Conservation (phyloP, 768 basidiomycete genomes). For the Trametes villosa region DNA sequence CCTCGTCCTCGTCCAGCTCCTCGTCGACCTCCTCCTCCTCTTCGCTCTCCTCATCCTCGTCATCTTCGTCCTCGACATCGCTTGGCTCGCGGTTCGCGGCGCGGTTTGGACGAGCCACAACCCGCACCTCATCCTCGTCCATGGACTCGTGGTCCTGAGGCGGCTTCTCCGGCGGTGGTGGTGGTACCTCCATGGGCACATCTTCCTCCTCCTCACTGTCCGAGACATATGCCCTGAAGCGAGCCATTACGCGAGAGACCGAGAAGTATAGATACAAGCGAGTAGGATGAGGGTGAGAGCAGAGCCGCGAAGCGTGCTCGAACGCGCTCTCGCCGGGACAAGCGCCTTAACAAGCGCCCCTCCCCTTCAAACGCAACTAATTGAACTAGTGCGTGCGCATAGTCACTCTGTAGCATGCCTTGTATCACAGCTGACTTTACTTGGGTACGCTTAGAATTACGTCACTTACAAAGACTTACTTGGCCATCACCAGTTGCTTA, state of each 20-base stretch:
- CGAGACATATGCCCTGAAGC: slow-evolving; percentile 67
- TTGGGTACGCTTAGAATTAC: too few species aligned
- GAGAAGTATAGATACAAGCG: neutral
- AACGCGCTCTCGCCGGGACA: neutral
- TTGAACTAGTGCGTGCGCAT: too few species aligned
- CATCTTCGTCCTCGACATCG: neutral
- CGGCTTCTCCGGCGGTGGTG: slow-evolving; percentile 32
- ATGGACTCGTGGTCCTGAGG: slow-evolving; percentile 36
- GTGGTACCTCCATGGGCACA: slow-evolving; percentile 32
- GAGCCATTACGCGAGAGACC: slow-evolving; percentile 50
- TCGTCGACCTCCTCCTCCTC: slow-evolving; percentile 4
- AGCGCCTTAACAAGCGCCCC: neutral
- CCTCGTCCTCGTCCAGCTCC: slow-evolving; percentile 2
- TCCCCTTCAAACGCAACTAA: too few species aligned
- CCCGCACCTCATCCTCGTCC: slow-evolving; percentile 22
- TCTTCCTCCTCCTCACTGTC: slow-evolving; percentile 59
- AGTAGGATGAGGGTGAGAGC: neutral
- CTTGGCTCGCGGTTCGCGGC: neutral
- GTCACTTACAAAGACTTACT: too few species aligned
- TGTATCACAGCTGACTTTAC: too few species aligned
- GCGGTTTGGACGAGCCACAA: neutral
- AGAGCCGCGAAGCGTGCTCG: neutral
- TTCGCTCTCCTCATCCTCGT: slow-evolving; percentile 4
- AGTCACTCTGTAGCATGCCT: too few species aligned
- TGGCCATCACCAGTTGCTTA: too few species aligned